Evolutionary conservation across 805 yeast species (phyloP), one percentile per base, ranked within the genome.

Genomic region (Metschnikowia continentalis): DNA sequence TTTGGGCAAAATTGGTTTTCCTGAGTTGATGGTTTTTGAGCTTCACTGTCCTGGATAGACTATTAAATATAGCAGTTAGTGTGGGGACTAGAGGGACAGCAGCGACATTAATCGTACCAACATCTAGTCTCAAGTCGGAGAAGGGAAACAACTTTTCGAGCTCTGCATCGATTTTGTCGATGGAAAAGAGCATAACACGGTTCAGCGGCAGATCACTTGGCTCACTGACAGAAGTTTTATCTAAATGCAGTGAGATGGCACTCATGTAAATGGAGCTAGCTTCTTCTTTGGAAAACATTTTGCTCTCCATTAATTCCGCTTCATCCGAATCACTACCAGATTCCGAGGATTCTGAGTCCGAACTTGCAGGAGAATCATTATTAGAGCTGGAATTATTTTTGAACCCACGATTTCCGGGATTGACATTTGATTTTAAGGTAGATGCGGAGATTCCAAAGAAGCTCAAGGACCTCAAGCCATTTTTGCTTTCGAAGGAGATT

Each of bases 251-350:
- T 0, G 88, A 82, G 10, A 85, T 73, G 2, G 96, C 95, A 66
- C 95, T 88, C 91, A 88, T 82, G 62, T 87, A 89, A 17, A 88
- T 76, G 2, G 90, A 83, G 43, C 82, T 76, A 1, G 88, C 86
- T 50, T 84, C 86, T 46, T 79, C 82, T 48, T 81, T 84, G 1
- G 92, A 82, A 61, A 83, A 84, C 35, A 83, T 71, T 68, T 81
- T 77, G 58, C 90, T 84, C 35, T 76, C 77, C 63, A 76, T 64
- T 50, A 83, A 61, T n/a, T 80, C 74, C 30, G 70, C 75, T 33
- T 70, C 70, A n/a, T 64, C 72, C 6, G 35, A 32, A 17, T 46
- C 48, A 30, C 35, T 23, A 14, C 47, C 54, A 14, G 53, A 39
- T 13, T 55, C 50, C 5, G 52, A 39, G 11, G 43, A 33, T 35